phyloP scores from a whole-genome alignment of 176 grass and related monocot species.

The Oryza brachyantha region DNA sequence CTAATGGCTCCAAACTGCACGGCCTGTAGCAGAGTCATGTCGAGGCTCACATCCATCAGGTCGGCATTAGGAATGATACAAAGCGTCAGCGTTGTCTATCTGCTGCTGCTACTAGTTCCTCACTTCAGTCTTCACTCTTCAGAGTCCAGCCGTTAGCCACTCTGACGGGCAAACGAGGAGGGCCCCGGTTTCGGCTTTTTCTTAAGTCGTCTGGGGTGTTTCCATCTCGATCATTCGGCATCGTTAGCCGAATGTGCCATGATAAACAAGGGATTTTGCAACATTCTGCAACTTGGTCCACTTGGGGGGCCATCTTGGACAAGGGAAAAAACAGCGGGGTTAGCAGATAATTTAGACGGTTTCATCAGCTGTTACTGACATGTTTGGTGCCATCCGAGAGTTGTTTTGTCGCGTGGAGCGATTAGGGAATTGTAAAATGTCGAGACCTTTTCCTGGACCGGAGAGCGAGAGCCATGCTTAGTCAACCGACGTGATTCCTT shows the following conservation, averaged over 20 bases:
- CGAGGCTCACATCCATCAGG: not conserved
- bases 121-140: no score
- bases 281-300: conserved; percentile 15
- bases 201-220: not conserved
- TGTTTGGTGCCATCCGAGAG: not conserved
- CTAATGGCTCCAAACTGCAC: not conserved
- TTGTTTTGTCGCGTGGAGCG: not conserved
- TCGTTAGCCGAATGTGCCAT: not conserved
- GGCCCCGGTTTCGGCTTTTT: not conserved
- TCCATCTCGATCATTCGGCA: not conserved
- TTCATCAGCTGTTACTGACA: not conserved
- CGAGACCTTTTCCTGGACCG: conserved; percentile 4
- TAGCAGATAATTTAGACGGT: not conserved
- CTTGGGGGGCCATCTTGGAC: conserved; percentile 15
- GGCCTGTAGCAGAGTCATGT: not conserved
- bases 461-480: not conserved
- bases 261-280: not conserved
- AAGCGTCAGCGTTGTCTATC: conserved; percentile 1
- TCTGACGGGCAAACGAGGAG: not conserved
- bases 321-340: conserved; percentile 22
- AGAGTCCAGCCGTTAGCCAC: not conserved
- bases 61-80: conserved; percentile 8
- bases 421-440: not conserved
- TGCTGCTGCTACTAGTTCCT: not conserved
- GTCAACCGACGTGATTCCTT: conserved; percentile 9